phyloP scores from a whole-genome alignment of 1,284 basidiomycete species.

The Moesziomyces sp. region DNA sequence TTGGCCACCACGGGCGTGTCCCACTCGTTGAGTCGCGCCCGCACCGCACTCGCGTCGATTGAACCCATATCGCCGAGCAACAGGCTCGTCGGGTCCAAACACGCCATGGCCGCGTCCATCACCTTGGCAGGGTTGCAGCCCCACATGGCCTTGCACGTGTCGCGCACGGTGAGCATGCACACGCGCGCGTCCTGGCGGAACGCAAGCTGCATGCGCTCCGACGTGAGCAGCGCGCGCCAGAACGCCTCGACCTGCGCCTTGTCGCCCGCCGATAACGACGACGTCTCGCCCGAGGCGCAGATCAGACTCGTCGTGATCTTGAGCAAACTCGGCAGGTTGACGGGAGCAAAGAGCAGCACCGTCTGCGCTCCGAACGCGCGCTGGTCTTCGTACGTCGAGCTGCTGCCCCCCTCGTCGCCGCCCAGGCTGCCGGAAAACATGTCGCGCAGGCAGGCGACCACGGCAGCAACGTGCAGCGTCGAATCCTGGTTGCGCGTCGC shows the following conservation, averaged over 20 bases:
- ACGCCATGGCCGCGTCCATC: slow-evolving; percentile 25
- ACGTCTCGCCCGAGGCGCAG: slow-evolving; percentile 24
- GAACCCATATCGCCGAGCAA: slow-evolving; percentile 22
- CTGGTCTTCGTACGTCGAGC: slow-evolving; percentile 16
- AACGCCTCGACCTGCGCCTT: slow-evolving; percentile 21
- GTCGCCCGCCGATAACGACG: slow-evolving; percentile 9
- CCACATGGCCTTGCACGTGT: slow-evolving; percentile 43
- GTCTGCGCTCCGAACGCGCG: slow-evolving; percentile 36
- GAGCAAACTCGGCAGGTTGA: slow-evolving; percentile 25
- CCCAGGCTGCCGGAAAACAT: slow-evolving; percentile 30
- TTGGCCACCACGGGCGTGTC: slow-evolving; percentile 32
- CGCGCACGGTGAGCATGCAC: slow-evolving; percentile 26
- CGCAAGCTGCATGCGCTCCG: slow-evolving; percentile 34
- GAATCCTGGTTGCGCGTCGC: slow-evolving; percentile 21
- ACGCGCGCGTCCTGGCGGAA: slow-evolving; percentile 33
- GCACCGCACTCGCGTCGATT: slow-evolving; percentile 25
- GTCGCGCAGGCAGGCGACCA: slow-evolving; percentile 13
- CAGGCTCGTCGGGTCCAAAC: slow-evolving; percentile 35
- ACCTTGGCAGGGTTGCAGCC: slow-evolving; percentile 28
- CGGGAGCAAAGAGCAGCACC: slow-evolving; percentile 30
- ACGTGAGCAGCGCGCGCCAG: slow-evolving; percentile 29
- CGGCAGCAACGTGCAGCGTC: slow-evolving; percentile 11
- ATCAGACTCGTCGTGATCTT: slow-evolving; percentile 20
- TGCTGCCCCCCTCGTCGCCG: not conserved
- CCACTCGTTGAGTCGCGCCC: slow-evolving; percentile 38